These are phyloP conservation scores for Eragrostis curvula DNA, from an alignment of 176 grass and related monocot genomes.

Conservation along the genomic window DNA sequence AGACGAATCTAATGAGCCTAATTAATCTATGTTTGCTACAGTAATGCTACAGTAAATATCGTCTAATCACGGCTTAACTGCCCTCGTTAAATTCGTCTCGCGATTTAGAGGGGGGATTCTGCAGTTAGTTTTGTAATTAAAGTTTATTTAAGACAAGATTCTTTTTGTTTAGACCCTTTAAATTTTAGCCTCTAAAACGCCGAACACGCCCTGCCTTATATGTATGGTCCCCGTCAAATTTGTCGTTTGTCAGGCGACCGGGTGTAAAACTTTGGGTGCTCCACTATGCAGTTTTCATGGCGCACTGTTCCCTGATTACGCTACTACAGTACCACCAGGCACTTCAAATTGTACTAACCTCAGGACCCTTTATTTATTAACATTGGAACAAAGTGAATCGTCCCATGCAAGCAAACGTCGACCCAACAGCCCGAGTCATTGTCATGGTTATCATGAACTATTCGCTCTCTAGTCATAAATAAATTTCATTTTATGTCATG, in stretches of 20 bases:
- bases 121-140: too few relatives aligned
- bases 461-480: not conserved
- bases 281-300: conserved; percentile 14
- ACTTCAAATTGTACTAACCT: conserved; percentile 16
- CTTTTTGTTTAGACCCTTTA: too few relatives aligned
- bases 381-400: conserved; percentile 10
- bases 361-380: conserved; percentile 22
- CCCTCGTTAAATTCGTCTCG: too few relatives aligned
- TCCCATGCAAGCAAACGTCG: conserved; percentile 22
- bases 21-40: too few relatives aligned
- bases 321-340: not conserved
- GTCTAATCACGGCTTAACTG: too few relatives aligned
- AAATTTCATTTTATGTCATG: too few relatives aligned
- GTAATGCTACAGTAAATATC: too few relatives aligned
- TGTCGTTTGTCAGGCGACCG: not conserved
- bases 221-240: not conserved
- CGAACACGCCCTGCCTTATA: too few relatives aligned
- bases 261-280: not conserved
- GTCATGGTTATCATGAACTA: not conserved
- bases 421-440: not conserved
- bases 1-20: too few relatives aligned
- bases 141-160: too few relatives aligned
- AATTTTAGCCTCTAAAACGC: too few relatives aligned
- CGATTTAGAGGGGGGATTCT: too few relatives aligned
- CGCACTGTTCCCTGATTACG: conserved; percentile 11